Base-by-base conservation (phyloP, 179 eudicot species). In the Spergularia azorica region DNA sequence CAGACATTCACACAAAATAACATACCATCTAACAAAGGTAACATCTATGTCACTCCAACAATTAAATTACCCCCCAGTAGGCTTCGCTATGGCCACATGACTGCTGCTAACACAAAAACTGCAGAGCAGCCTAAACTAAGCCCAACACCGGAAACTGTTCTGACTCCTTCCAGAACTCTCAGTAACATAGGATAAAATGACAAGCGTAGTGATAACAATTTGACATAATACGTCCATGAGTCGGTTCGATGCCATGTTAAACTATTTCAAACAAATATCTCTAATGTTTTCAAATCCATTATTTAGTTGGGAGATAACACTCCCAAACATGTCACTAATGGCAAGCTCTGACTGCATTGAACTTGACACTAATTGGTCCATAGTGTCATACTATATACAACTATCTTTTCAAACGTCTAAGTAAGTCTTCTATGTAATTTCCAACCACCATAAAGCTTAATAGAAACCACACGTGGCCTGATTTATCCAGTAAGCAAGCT, bases 401-500 rank as follows among this genome's bases (percentile, higher is more conserved):
- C 43, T 63, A 13, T n/a, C 74, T 15, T 70, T 54, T 54, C 13
- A 55, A 70, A 55, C 46, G 8, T 70, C 43, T n/a, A 70, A 12
- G 43, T 52, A 68, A 52, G 17, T 39, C 39, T 32, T 2, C 63
- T 17, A 38, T 18, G 52, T 39, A 59, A 43, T 58, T 58, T 15
- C n/a, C 52, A 52, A 2, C 32, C 41, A 38, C 57, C 38, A 58
- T 13, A 13, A 54, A 46, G 21, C 21, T 52, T 43, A 64, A 1
- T 18, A 57, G 62, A 16, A 55, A 9, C 26, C 63, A 38, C 43
- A 64, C 32, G 46, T 54, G 59, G 64, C 3, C 16, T 16, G 26
- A 80, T 15, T 52, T 20, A 54, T 7, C 32, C 38, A 46, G 26
- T 36, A 39, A 72, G 67, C 58, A 46, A 79, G 71, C 97, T 84